Evolutionary conservation across 495 filamentous ascomycete genomes (phyloP), one percentile per base, ranked within the genome.

Genomic region (Penicillium flavigenum): DNA sequence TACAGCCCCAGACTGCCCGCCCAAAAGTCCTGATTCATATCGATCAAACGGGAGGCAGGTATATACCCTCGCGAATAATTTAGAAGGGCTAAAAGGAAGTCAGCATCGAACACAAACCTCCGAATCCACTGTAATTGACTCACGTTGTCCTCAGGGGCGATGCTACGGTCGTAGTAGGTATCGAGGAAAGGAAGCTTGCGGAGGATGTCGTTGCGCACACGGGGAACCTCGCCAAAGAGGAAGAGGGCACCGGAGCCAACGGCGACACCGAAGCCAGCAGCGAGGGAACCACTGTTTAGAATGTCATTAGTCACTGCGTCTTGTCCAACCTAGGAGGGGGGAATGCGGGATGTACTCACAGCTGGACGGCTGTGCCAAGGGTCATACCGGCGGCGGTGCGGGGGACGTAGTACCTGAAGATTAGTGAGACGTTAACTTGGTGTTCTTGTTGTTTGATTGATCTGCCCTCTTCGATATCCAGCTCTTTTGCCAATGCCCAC

Each of bases 201-300:
- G 47, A 83, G 66, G 64, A 90, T 86, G 71, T 90, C 87, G 58
- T 73, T 81, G 66, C 81, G 73, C 42, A 90, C 84, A 66, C 81
- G 79, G 50, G 87, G 87, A 39, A 90, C 78, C 51, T 87, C 87
- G 52, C 83, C 79, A 73, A 90, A 82, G 81, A 88, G 85, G 75
- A 84, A 88, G 60, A 90, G 68, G n/a, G 81, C 83, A 69, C 83
- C 83, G 65, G 84, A 68, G 61, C 81, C 85, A 41, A 80, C 81
- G 44, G 79, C 76, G 58, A 78, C 81, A 60, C 84, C 86, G 71
- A 89, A 88, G 32, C 72, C 75, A 53, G 63, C 81, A 17, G 77
- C 76, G 22, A 83, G 80, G 32, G 70, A 60, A 54, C 77, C 84
- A 58, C 85, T 88, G 42, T 72, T 9, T 17, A 24, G 42, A 39